Evolutionary conservation across 768 basidiomycete species (phyloP).

Genomic region (Nidularia sp.): DNA sequence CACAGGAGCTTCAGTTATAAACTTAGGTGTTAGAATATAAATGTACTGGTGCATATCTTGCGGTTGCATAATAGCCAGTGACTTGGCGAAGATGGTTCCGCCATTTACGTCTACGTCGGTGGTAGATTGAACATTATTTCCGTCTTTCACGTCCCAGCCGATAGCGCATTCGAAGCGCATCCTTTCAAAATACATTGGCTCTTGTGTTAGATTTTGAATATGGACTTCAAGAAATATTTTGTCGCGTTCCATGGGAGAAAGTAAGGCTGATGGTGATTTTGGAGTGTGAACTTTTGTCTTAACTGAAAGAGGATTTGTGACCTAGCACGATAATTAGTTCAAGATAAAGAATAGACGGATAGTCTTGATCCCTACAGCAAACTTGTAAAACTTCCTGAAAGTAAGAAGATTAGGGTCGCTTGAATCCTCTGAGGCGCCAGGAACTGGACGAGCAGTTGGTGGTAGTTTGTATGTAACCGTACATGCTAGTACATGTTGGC

Average conservation of each 20-base stretch:
- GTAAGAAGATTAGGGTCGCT: slow-evolving; percentile 58
- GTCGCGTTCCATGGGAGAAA: slow-evolving; percentile 62
- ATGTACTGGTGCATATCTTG: slow-evolving; percentile 86
- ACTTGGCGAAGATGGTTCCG: slow-evolving; percentile 51
- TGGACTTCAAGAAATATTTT: slow-evolving; percentile 92
- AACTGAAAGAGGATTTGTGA: slow-evolving; percentile 91
- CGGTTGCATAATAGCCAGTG: slow-evolving; percentile 72
- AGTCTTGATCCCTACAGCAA: slow-evolving; percentile 54
- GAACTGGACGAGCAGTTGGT: slow-evolving; percentile 44
- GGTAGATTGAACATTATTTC: slow-evolving; percentile 26
- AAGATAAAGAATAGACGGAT: background rate
- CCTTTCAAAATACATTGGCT: slow-evolving; percentile 75
- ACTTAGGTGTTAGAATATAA: slow-evolving; percentile 67
- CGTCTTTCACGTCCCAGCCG: slow-evolving; percentile 58
- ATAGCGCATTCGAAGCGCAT: slow-evolving; percentile 75
- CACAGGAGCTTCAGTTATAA: slow-evolving; percentile 37
- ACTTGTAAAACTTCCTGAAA: slow-evolving; percentile 90
- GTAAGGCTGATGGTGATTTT: slow-evolving; percentile 65
- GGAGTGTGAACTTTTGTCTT: slow-evolving; percentile 90
- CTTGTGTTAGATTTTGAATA: slow-evolving; percentile 82
- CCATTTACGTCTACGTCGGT: slow-evolving; percentile 15
- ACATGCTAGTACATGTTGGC: slow-evolving; percentile 85
- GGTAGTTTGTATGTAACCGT: slow-evolving; percentile 80
- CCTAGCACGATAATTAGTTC: slow-evolving; percentile 37
- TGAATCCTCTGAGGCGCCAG: slow-evolving; percentile 43